phyloP scores from a whole-genome alignment of 305 asterid genomes.

The Rubia peregrina region DNA sequence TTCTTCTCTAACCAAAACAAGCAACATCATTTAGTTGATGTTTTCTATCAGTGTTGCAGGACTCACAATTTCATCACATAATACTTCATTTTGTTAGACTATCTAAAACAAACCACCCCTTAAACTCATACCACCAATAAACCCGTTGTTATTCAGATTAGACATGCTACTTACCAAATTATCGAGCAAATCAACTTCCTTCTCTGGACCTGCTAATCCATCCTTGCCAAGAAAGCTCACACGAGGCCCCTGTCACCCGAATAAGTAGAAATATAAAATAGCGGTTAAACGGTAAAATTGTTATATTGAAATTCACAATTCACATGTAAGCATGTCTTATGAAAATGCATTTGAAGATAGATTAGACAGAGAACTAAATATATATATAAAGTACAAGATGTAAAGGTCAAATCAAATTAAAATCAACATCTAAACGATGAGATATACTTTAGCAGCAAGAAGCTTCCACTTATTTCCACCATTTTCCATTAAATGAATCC shows the following conservation, averaged over 20 bases:
- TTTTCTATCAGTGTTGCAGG: neutral
- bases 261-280: conserved; percentile 11
- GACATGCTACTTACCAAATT: conserved; percentile 93
- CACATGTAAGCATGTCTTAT: too few species aligned
- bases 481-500: too few species aligned
- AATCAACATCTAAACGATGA: too few species aligned
- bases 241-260: conserved; percentile 57
- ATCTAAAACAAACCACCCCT: conserved; percentile 75
- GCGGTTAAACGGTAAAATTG: too few species aligned
- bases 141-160: conserved; percentile 81
- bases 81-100: neutral
- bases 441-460: too few species aligned
- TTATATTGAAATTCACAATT: too few species aligned
- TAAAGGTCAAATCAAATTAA: too few species aligned
- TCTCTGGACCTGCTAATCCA: conserved; percentile 72
- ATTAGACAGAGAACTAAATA: too few species aligned
- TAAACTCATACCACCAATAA: conserved; percentile 41
- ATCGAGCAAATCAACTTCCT: conserved; percentile 85
- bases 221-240: conserved; percentile 88
- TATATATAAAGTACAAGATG: too few species aligned
- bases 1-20: conserved; percentile 93
- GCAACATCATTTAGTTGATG: conserved; percentile 17
- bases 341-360: too few species aligned
- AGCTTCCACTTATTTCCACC: too few species aligned
- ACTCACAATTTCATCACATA: neutral